A percentile compares a stretch with the other conserved stretches of the same genome.
Evolutionary conservation across 2,329 filamentous ascomycete genomes (phyloP).

Genomic region (Colletotrichum sp.): DNA sequence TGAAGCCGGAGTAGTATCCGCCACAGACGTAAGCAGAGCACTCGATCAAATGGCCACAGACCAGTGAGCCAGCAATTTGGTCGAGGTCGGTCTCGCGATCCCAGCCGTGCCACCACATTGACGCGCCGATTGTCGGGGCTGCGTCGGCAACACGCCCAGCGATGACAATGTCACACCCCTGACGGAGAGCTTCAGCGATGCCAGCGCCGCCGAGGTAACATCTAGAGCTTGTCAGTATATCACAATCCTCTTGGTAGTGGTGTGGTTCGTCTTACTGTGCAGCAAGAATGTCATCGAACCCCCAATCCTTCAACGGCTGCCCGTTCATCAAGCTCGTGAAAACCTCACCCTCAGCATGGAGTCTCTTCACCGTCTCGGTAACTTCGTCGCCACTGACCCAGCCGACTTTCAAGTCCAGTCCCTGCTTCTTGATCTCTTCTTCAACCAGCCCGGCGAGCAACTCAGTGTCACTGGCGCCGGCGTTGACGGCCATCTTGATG

Average conservation of each 20-base stretch:
- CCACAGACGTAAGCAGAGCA: slow-evolving; percentile 60
- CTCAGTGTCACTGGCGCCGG: slow-evolving; percentile 41
- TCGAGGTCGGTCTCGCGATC: slow-evolving; percentile 51
- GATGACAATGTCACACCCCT: slow-evolving; percentile 51
- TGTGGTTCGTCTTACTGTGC: neutral
- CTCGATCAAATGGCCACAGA: slow-evolving; percentile 60
- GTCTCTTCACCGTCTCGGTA: slow-evolving; percentile 25
- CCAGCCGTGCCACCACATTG: slow-evolving; percentile 63
- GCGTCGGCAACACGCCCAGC: slow-evolving; percentile 55
- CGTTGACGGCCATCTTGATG: slow-evolving; percentile 43
- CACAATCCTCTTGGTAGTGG: accelerated
- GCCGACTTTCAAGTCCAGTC: slow-evolving; percentile 36
- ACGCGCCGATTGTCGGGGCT: slow-evolving; percentile 59
- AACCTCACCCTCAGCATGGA: slow-evolving; percentile 24
- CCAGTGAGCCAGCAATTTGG: slow-evolving; percentile 52
- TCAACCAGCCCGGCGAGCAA: slow-evolving; percentile 34
- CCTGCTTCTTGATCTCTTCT: slow-evolving; percentile 32
- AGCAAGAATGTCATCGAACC: slow-evolving; percentile 20
- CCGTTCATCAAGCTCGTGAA: slow-evolving; percentile 30
- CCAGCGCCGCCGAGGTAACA: slow-evolving; percentile 24
- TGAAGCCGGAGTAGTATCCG: slow-evolving; percentile 58
- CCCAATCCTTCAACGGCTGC: slow-evolving; percentile 27
- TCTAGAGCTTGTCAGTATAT: neutral
- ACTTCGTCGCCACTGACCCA: slow-evolving; percentile 44
- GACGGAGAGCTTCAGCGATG: slow-evolving; percentile 20